A percentile compares a stretch with the other conserved stretches of the same genome.
These are phyloP conservation scores for Hypoxylon crocopeplum DNA, from an alignment of 495 filamentous ascomycete genomes.

Conservation along the genomic window DNA sequence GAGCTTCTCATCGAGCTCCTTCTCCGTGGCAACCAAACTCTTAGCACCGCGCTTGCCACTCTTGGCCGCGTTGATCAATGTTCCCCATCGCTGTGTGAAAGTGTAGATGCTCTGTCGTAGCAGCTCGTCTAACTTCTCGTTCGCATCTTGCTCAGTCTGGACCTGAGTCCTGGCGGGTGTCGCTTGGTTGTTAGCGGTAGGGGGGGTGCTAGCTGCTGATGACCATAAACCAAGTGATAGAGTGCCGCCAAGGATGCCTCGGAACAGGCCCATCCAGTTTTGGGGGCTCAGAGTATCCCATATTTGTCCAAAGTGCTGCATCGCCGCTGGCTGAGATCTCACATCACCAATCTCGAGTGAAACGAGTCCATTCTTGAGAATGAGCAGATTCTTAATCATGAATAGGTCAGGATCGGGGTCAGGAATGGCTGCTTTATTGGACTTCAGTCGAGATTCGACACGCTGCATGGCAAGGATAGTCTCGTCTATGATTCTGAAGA, in stretches of 20 bases:
- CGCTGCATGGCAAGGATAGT: slow-evolving; percentile 57
- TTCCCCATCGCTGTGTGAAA: slow-evolving; percentile 71
- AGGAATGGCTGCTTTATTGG: slow-evolving; percentile 51
- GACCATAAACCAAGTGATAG: slow-evolving; percentile 47
- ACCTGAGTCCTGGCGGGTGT: slow-evolving; percentile 16
- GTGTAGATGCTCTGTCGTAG: slow-evolving; percentile 80
- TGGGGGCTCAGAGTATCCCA: slow-evolving; percentile 71
- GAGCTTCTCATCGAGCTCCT: slow-evolving; percentile 55
- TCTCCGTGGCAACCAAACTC: slow-evolving; percentile 50
- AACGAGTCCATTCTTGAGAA: slow-evolving; percentile 89
- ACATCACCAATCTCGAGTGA: slow-evolving; percentile 92
- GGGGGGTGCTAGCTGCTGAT: slow-evolving; percentile 26
- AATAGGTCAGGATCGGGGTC: slow-evolving; percentile 78
- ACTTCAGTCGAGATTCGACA: slow-evolving; percentile 57
- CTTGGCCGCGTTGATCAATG: slow-evolving; percentile 46
- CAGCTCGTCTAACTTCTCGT: slow-evolving; percentile 80
- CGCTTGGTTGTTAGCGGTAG: slow-evolving; percentile 21
- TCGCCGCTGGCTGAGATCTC: slow-evolving; percentile 65
- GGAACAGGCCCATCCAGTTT: slow-evolving; percentile 50
- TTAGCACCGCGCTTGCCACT: slow-evolving; percentile 45
- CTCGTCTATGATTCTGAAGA: slow-evolving; percentile 55
- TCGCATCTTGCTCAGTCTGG: slow-evolving; percentile 62
- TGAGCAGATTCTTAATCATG: slow-evolving; percentile 87
- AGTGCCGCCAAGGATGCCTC: slow-evolving; percentile 47
- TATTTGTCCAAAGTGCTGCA: slow-evolving; percentile 74